Base-by-base conservation (phyloP, 768 basidiomycete genomes). In the Mycena filopes region DNA sequence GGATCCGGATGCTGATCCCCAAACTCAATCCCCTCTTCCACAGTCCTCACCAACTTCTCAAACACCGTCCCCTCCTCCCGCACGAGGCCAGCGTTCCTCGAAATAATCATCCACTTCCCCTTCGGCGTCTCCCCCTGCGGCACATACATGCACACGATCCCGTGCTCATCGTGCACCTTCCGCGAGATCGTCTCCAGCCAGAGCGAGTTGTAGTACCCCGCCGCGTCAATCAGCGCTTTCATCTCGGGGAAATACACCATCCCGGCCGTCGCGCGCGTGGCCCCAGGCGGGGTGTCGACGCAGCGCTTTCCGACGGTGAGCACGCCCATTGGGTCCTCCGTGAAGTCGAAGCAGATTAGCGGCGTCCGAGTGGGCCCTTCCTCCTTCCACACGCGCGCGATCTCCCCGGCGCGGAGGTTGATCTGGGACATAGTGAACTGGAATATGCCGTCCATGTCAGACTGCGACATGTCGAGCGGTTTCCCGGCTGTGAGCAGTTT, bases 321-420 rank as follows among this genome's bases (percentile, higher is more conserved):
- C 29, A 58, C 57, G 20, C 57, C 57, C 5, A 16, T 11, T 4
- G 57, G 57, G 28, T 58, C 47, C 18, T 48, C 12, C 7, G 36
- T 38, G 11, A 48, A 58, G 31, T 58, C 46, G 36, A 58, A 58
- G 10, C 36, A 38, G 3, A 48, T 26, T 8, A 58, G 36, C 16
- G 57, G 57, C 36, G 46, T 59, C 20, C 47, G 57, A 23, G 38
- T 25, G n/a, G 57, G 57, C 20, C 25, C 25, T n/a, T 59, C 57
- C n/a, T 33, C 56, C 36, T 42, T 38, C 57, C 57, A 59, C 11
- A 59, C 38, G 57, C 57, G 57, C 20, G 25, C 57, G 20, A 59
- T 59, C 25, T 59, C 57, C 26, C 36, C 57, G 38, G 38, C 36
- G 38, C 42, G 16, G 4, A 8, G 25, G 25, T 50, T 29, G 36